Percentiles rank a stretch among this genome's conserved stretches.
Evolutionary conservation across 164 flowering plant genomes (phyloP).

Genomic region (Magnolia officinalis): DNA sequence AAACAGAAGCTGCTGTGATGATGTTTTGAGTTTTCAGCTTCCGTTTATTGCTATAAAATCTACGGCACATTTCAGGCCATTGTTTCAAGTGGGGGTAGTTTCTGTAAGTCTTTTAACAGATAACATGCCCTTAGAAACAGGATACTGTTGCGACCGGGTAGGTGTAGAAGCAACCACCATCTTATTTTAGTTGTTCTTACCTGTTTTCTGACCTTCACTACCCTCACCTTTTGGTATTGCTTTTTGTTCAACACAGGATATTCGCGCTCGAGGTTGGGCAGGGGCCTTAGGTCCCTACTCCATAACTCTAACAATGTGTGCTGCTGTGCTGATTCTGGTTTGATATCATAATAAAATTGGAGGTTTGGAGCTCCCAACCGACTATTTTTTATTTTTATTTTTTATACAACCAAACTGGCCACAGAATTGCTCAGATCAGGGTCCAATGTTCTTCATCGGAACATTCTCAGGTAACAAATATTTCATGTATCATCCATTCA

Average conservation of each 20-base stretch:
- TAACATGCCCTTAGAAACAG: neutral
- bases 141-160: neutral
- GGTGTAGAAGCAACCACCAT: neutral
- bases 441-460: neutral
- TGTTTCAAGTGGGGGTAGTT: no score
- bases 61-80: no score
- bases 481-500: neutral
- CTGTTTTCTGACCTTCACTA: neutral
- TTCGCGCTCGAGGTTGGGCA: constrained; percentile 21
- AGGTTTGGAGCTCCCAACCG: neutral
- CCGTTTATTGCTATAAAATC: no score
- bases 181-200: neutral
- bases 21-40: no score
- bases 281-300: constrained; percentile 13
- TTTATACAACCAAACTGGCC: neutral
- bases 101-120: no score
- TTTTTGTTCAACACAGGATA: neutral
- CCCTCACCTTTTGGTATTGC: neutral
- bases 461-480: neutral
- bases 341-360: constrained; percentile 8
- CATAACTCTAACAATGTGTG: constrained; percentile 20
- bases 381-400: neutral
- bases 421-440: neutral
- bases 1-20: no score
- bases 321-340: constrained; percentile 9